Evolutionary conservation across 305 asterid species (phyloP).

Genomic region (Fraxinus baroniana): DNA sequence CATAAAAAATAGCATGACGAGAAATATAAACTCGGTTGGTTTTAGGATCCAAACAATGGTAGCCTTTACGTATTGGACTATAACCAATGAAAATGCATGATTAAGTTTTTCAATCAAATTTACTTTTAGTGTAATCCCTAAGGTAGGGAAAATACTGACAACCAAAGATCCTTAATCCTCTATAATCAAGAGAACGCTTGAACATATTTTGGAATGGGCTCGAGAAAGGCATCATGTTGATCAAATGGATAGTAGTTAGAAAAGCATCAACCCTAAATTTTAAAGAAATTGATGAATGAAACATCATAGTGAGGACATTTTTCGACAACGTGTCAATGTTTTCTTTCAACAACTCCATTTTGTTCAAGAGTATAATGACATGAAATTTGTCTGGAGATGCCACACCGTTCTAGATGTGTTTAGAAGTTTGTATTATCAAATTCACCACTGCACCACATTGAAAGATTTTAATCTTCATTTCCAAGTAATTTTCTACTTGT

Average conservation of each 20-base stretch:
- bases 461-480: too few species aligned
- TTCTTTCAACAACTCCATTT: not conserved
- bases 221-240: too few species aligned
- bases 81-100: not conserved
- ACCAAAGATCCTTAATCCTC: too few species aligned
- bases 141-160: too few species aligned
- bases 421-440: too few species aligned
- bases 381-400: not conserved
- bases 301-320: too few species aligned
- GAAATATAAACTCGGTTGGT: not conserved
- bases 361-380: not conserved
- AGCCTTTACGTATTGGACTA: not conserved
- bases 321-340: not conserved
- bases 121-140: too few species aligned
- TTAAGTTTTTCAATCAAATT: too few species aligned
- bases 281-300: not conserved
- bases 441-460: not conserved
- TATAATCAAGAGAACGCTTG: too few species aligned
- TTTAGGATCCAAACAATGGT: not conserved
- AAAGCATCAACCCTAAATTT: too few species aligned
- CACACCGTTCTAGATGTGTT: not conserved
- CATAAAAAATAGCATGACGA: not conserved
- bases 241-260: too few species aligned
- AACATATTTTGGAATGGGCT: too few species aligned
- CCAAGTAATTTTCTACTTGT: not conserved